Base-by-base conservation (phyloP, 495 filamentous ascomycete genomes). In the Trichoderma virens region DNA sequence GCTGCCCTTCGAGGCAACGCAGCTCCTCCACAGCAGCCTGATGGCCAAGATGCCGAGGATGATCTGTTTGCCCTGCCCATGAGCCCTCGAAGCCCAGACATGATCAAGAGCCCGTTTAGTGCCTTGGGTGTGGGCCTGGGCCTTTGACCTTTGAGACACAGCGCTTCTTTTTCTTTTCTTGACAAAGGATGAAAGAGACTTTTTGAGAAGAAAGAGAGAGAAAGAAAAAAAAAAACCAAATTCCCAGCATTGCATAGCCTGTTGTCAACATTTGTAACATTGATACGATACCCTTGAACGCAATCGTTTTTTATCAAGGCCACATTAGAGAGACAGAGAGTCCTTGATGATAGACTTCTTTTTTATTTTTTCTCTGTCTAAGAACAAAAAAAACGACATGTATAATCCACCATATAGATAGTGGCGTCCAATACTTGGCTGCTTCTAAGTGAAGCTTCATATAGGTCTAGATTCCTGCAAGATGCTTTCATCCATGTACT, bases 61-160 rank as follows among this genome's bases (percentile, higher is more conserved):
- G 90, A 87, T 14, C 78, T 93, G 30, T 95, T 93, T 70, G 90
- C 90, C 23, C 82, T 92, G 62, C 88, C 89, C 20, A 82, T 95
- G 79, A 90, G 87, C 66, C 90, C 90, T 8, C 82, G 89, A 35
- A 88, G 88, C 65, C 90, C 91, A 0, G 90, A 92, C 69, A 88
- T 92, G 70, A 83, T 80, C 47, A 86, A 84, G 61, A 93, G 89
- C 68, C 89, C 89, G 8, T 91, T 91, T 69, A 83, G 80, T 64
- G 74, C 82, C 23, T 18, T 56, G 3, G 51, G 51, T 23, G 23
- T 27, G 23, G 51, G 51, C 27, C 51, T 35, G 5, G 4, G 11
- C 4, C 5, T 27, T 30, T 11, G 4, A 35, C 4, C 5, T 27
- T 30, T 27, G 16, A 30, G 25, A 56, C 20, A 30, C 7, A 16